Conservation (phyloP, 768 basidiomycete genomes). For the Amanita muscaria region DNA sequence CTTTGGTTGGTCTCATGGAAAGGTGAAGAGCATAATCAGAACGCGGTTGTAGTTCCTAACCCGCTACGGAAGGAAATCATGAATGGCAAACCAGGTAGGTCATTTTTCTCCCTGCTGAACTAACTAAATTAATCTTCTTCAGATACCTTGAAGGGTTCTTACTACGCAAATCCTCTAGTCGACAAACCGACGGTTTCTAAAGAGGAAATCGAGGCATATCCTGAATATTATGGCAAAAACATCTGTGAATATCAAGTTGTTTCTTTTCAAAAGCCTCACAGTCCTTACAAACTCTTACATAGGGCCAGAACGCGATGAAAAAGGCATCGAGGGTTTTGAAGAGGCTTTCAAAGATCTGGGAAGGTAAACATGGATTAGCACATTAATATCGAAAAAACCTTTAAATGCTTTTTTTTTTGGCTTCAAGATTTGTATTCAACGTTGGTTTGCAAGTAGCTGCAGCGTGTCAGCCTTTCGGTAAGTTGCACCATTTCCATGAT, state of each 20-base stretch:
- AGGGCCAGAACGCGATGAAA: constrained; percentile 61
- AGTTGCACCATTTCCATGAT: background rate
- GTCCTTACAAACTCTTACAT: background rate
- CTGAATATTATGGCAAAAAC: constrained; percentile 83
- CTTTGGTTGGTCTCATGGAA: constrained; percentile 98
- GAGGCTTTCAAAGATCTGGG: constrained; percentile 84
- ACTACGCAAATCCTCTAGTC: constrained; percentile 80
- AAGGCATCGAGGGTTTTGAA: constrained; percentile 68
- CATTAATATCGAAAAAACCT: too few species aligned
- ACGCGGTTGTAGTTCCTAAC: background rate
- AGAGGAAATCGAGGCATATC: constrained; percentile 47
- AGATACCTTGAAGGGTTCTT: constrained; percentile 89
- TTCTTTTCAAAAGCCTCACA: background rate
- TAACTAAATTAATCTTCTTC: background rate
- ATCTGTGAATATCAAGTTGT: constrained; percentile 51
- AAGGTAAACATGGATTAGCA: constrained; percentile 29
- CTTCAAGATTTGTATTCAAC: constrained; percentile 62
- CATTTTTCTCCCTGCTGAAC: too few species aligned
- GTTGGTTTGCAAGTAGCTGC: constrained; percentile 74
- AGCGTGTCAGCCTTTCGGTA: constrained; percentile 91
- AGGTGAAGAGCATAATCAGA: constrained; percentile 33
- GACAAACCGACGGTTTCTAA: constrained; percentile 57
- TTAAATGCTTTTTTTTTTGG: background rate
- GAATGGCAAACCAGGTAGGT: constrained; percentile 81
- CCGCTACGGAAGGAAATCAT: constrained; percentile 67